phyloP scores from a whole-genome alignment of 2,329 filamentous ascomycete genomes.

The Ophiostoma montium region DNA sequence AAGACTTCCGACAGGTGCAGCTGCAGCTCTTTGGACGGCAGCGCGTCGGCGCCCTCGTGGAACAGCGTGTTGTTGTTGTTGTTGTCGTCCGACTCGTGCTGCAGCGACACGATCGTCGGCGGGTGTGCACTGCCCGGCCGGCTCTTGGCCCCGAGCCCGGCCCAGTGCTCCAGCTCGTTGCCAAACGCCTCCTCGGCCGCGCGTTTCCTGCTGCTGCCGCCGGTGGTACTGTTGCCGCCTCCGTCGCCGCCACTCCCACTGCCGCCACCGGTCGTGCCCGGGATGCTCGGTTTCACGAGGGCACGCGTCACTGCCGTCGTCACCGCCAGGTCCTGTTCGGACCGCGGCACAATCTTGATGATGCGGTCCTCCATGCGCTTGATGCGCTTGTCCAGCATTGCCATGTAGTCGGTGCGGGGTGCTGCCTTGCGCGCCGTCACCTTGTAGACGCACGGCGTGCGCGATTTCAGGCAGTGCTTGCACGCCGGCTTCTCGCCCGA shows the following conservation, averaged over 20 bases:
- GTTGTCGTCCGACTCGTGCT: constrained; percentile 57
- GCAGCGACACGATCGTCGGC: constrained; percentile 28
- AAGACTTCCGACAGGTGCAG: constrained; percentile 89
- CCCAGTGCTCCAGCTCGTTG: constrained; percentile 69
- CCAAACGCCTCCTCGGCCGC: constrained; percentile 79
- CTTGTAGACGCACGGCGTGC: constrained; percentile 95
- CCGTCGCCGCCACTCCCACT: neutral
- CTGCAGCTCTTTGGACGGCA: constrained; percentile 78
- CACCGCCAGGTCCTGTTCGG: constrained; percentile 54
- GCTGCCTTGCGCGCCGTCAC: constrained; percentile 89
- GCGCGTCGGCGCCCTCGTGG: constrained; percentile 65
- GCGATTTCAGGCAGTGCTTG: constrained; percentile 85
- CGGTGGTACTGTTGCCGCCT: neutral
- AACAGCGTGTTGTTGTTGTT: constrained; percentile 68
- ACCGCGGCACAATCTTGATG: constrained; percentile 85
- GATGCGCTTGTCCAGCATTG: constrained; percentile 89
- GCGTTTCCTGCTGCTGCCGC: constrained; percentile 49
- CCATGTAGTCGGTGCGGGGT: constrained; percentile 95
- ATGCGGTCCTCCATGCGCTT: constrained; percentile 97
- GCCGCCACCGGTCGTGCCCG: constrained; percentile 30
- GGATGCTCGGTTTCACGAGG: constrained; percentile 65
- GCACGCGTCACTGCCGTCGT: constrained; percentile 53
- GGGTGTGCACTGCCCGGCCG: constrained; percentile 22
- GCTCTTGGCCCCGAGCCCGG: constrained; percentile 41
- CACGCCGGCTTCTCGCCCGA: constrained; percentile 96